Evolutionary conservation across 192 early-diverging fungal species (phyloP).

Genomic region (Podila epigama): DNA sequence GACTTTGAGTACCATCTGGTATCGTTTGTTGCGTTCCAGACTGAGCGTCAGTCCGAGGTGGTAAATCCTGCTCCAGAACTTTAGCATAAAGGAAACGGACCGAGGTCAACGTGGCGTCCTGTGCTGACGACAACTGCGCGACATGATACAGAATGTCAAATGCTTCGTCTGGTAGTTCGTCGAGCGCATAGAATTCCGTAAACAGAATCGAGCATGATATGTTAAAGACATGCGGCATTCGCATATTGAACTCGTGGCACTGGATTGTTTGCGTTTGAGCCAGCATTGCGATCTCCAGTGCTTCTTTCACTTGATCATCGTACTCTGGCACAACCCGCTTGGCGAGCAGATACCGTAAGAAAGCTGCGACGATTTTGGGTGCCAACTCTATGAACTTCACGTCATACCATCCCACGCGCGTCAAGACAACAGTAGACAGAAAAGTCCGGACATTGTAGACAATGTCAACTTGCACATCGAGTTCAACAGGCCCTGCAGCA

Average conservation of each 20-base stretch:
- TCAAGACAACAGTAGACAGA: conserved; percentile 21
- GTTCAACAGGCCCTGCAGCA: neutral
- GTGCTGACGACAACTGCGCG: neutral
- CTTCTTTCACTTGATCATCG: conserved; percentile 1
- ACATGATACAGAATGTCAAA: conserved; percentile 2
- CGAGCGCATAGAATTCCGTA: neutral
- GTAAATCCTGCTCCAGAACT: neutral
- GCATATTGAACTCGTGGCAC: conserved; percentile 21
- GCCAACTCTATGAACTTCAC: conserved; percentile 9
- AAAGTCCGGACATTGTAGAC: conserved; percentile 17
- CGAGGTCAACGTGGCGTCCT: neutral
- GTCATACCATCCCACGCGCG: conserved; percentile 12
- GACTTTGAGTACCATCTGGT: too few species aligned
- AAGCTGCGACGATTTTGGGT: conserved; percentile 21
- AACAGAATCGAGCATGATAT: conserved; percentile 1
- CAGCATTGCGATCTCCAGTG: conserved; percentile 9
- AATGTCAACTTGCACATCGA: conserved; percentile 16
- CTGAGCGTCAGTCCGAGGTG: too few species aligned
- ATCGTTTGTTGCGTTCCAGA: neutral
- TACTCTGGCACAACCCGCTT: conserved; percentile 33
- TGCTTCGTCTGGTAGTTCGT: conserved; percentile 8
- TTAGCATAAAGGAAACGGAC: neutral
- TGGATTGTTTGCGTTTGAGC: conserved; percentile 9
- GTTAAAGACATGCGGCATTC: conserved; percentile 18
- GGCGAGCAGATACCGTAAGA: conserved; percentile 18